Evolutionary conservation across 768 basidiomycete species (phyloP).

Genomic region (Saitozyma sp.): DNA sequence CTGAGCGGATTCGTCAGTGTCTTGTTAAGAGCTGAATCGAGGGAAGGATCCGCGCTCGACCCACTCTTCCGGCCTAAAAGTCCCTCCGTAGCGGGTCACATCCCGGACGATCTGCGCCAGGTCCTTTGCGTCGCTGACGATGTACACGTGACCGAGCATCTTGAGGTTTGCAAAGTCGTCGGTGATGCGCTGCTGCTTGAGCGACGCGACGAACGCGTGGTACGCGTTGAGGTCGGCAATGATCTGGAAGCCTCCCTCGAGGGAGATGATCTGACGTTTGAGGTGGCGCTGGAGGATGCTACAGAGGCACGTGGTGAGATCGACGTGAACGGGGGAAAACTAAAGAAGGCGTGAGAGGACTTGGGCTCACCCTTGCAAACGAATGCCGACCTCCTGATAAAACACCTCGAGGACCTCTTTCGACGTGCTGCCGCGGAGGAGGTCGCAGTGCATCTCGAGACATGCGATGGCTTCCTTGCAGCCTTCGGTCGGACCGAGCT

Average conservation of each 20-base stretch:
- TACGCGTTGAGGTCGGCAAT: constrained; percentile 96
- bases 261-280: constrained; percentile 93
- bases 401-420: constrained; percentile 97
- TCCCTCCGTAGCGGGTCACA: constrained; percentile 91
- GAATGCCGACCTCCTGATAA: constrained; percentile 93
- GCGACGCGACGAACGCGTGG: constrained; percentile 78
- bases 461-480: constrained; percentile 88
- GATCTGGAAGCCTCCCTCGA: constrained; percentile 89
- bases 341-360: not conserved
- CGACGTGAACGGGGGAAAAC: not conserved
- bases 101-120: constrained; percentile 93
- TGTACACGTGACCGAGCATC: constrained; percentile 95
- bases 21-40: not conserved
- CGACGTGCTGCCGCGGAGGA: constrained; percentile 89
- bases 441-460: constrained; percentile 83
- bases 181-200: constrained; percentile 80
- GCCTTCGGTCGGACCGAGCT: constrained; percentile 80
- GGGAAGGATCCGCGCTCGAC: constrained; percentile 14
- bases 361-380: constrained; percentile 70
- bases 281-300: constrained; percentile 95
- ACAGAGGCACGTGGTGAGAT: not conserved
- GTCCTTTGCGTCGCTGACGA: constrained; percentile 93
- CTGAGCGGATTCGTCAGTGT: constrained; percentile 58
- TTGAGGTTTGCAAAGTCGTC: constrained; percentile 91
- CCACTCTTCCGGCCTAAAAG: constrained; percentile 85